Percentiles rank a stretch among this genome's conserved stretches.
These are phyloP conservation scores for Fusarium penzigii DNA, from an alignment of 2,329 filamentous ascomycete species.

Conservation along the genomic window DNA sequence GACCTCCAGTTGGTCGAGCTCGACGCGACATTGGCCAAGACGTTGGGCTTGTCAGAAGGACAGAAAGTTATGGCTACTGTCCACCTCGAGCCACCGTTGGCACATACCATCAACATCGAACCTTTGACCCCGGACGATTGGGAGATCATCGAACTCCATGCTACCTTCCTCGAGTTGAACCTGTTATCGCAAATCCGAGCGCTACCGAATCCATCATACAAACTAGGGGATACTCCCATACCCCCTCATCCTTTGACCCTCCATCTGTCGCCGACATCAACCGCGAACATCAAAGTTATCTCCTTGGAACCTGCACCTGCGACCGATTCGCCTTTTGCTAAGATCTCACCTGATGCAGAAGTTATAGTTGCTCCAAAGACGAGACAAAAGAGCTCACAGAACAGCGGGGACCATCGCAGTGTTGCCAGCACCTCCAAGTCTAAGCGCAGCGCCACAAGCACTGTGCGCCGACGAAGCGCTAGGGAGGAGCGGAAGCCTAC, in stretches of 20 bases:
- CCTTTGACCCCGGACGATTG: slow-evolving; percentile 93
- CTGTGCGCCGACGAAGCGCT: slow-evolving; percentile 54
- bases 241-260: slow-evolving; percentile 80
- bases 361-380: slow-evolving; percentile 97
- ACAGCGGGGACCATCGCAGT: slow-evolving; percentile 74
- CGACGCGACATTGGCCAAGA: slow-evolving; percentile 78
- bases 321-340: slow-evolving; percentile 75
- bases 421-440: slow-evolving; percentile 77
- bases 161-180: slow-evolving; percentile 92
- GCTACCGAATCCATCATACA: slow-evolving; percentile 79
- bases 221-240: slow-evolving; percentile 50
- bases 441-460: slow-evolving; percentile 77
- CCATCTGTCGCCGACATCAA: slow-evolving; percentile 92
- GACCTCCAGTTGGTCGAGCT: slow-evolving; percentile 80
- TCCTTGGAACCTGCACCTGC: slow-evolving; percentile 76
- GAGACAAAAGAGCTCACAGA: slow-evolving; percentile 67
- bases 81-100: slow-evolving; percentile 86
- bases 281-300: slow-evolving; percentile 84
- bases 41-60: slow-evolving; percentile 76
- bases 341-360: slow-evolving; percentile 91
- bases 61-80: slow-evolving; percentile 73
- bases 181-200: slow-evolving; percentile 90
- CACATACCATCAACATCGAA: slow-evolving; percentile 95
- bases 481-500: slow-evolving; percentile 68
- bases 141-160: slow-evolving; percentile 98